Evolutionary conservation across 2,329 filamentous ascomycete genomes (phyloP).

Genomic region (Cryphonectria naterciae): DNA sequence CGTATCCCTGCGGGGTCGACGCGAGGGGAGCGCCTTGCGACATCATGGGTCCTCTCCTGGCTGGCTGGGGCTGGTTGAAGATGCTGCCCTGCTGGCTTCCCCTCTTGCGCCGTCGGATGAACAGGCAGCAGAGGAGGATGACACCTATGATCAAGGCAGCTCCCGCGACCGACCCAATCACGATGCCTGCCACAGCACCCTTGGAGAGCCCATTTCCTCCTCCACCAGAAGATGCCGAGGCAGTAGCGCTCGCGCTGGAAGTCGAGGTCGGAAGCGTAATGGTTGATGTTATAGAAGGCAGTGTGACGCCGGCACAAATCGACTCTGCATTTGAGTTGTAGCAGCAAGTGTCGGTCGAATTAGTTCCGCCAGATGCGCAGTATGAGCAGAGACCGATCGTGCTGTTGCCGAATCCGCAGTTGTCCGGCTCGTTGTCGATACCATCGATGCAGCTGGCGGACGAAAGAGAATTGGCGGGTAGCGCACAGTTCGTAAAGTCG

Average conservation of each 20-base stretch:
- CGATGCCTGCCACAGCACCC: conserved; percentile 90
- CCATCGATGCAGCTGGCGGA: conserved; percentile 74
- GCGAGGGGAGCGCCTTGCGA: conserved; percentile 41
- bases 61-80: conserved; percentile 87
- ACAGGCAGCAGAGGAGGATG: conserved; percentile 68
- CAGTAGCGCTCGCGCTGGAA: conserved; percentile 49
- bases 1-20: conserved; percentile 60
- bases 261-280: conserved; percentile 61
- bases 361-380: conserved; percentile 80
- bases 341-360: conserved; percentile 95
- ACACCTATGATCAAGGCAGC: conserved; percentile 70
- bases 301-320: conserved; percentile 73
- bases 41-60: conserved; percentile 53
- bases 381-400: conserved; percentile 82
- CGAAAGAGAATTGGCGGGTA: conserved; percentile 79
- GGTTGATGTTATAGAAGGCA: conserved; percentile 76
- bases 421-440: conserved; percentile 76
- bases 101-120: conserved; percentile 52
- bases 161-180: conserved; percentile 77
- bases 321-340: conserved; percentile 76
- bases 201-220: conserved; percentile 62
- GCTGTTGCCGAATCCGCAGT: conserved; percentile 82
- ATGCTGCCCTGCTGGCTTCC: conserved; percentile 71
- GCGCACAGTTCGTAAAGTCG: conserved; percentile 87
- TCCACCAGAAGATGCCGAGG: conserved; percentile 36